Conservation (phyloP, 176 grass and related monocot genomes). For the Oryza longistaminata region DNA sequence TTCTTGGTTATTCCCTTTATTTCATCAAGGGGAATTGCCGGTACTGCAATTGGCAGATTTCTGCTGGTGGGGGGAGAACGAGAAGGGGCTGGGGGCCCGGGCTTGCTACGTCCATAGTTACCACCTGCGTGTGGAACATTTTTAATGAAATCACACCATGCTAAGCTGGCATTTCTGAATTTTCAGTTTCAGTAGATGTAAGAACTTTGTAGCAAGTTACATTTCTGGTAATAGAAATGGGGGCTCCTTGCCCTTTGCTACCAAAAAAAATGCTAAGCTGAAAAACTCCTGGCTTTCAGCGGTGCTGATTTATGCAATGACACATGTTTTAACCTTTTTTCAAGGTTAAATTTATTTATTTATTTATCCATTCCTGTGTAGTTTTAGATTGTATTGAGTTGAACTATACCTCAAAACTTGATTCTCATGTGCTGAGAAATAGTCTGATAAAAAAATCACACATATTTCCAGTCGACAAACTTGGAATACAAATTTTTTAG, state of each 20-base stretch:
- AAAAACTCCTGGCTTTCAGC: not conserved
- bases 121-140: slow-evolving; percentile 19
- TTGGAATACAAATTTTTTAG: not conserved
- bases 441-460: not conserved
- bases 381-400: not conserved
- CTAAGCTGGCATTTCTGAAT: not conserved
- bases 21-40: slow-evolving; percentile 66
- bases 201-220: too few relatives aligned
- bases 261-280: not conserved
- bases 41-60: slow-evolving; percentile 72
- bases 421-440: not conserved
- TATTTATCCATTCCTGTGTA: not conserved
- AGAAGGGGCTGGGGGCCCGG: slow-evolving; percentile 12
- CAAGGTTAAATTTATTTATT: not conserved
- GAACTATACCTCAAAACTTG: not conserved
- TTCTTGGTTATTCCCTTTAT: slow-evolving; percentile 67
- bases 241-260: too few relatives aligned
- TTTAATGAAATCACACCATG: not conserved
- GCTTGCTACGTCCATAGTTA: slow-evolving; percentile 46
- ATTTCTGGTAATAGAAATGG: too few relatives aligned
- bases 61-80: slow-evolving; percentile 21
- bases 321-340: not conserved
- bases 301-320: not conserved
- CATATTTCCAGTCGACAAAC: not conserved
- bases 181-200: too few relatives aligned